These are phyloP conservation scores for Fraxinus angustifolia DNA, from an alignment of 305 asterid species.

Conservation along the genomic window DNA sequence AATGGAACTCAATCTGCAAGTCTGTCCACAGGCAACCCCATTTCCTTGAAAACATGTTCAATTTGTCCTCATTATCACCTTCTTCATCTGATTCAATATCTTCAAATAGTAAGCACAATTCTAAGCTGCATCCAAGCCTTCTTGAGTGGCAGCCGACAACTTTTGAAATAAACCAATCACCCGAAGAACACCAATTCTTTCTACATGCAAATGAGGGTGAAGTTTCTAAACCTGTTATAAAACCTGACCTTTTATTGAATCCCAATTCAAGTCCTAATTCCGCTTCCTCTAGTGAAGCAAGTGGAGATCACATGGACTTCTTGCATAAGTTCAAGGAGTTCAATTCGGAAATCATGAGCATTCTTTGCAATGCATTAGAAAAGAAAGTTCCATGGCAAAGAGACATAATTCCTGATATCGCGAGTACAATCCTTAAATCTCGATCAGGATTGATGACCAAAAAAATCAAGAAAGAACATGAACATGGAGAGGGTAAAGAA, in stretches of 20 bases:
- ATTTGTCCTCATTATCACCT: conserved; percentile 51
- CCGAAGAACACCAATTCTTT: conserved; percentile 42
- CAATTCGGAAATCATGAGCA: conserved; percentile 37
- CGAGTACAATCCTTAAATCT: conserved; percentile 49
- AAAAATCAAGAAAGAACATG: not conserved
- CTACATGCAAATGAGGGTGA: conserved; percentile 30
- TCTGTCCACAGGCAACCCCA: conserved; percentile 59
- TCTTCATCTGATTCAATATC: conserved; percentile 70
- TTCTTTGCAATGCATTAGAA: conserved; percentile 52
- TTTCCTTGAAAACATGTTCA: conserved; percentile 55
- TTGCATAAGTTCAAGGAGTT: conserved; percentile 35
- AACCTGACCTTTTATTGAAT: conserved; percentile 75
- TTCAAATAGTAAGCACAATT: conserved; percentile 40
- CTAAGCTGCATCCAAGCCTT: conserved; percentile 39
- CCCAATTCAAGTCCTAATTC: conserved; percentile 95
- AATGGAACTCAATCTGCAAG: conserved; percentile 82
- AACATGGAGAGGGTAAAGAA: conserved; percentile 22
- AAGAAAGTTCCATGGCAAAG: conserved; percentile 67
- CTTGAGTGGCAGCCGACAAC: conserved; percentile 57
- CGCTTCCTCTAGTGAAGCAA: conserved; percentile 93
- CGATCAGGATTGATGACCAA: conserved; percentile 40
- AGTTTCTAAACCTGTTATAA: conserved; percentile 36
- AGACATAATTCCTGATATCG: conserved; percentile 47
- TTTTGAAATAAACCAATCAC: conserved; percentile 34
- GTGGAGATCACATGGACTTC: conserved; percentile 39